Conservation (phyloP, 148 eudicot genomes). For the Fagopyrum homotropicum region DNA sequence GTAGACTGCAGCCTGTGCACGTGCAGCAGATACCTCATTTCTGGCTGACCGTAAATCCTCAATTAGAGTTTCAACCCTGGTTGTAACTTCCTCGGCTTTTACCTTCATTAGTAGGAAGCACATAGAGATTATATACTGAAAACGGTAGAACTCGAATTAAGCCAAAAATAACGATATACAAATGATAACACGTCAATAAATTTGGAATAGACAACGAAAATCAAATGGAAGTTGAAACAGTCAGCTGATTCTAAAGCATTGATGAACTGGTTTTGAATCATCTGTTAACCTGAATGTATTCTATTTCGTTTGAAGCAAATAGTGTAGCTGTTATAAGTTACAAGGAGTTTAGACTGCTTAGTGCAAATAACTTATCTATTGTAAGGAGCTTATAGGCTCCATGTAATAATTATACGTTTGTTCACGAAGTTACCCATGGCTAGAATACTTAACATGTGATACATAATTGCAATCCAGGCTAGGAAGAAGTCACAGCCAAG, state of each 20-base stretch:
- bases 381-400: too few species aligned
- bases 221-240: not conserved
- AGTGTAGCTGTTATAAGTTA: too few species aligned
- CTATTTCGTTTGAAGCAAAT: not conserved
- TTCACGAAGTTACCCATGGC: too few species aligned
- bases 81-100: conserved; percentile 85
- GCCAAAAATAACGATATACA: not conserved
- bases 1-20: conserved; percentile 73
- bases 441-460: too few species aligned
- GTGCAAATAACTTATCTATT: too few species aligned
- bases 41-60: conserved; percentile 73
- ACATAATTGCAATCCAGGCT: not conserved
- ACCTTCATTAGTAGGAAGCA: conserved; percentile 36
- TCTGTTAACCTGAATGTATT: not conserved
- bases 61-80: conserved; percentile 57
- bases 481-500: not conserved
- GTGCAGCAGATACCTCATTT: conserved; percentile 77
- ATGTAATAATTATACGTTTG: too few species aligned
- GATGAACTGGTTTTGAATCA: not conserved
- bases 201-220: not conserved
- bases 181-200: not conserved
- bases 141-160: not conserved
- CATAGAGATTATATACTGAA: not conserved
- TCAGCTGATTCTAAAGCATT: not conserved
- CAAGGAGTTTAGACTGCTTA: too few species aligned